These are phyloP conservation scores for Physcomitrium patens DNA, from an alignment of 225 moss, liverwort and hornwort species.

Conservation along the genomic window DNA sequence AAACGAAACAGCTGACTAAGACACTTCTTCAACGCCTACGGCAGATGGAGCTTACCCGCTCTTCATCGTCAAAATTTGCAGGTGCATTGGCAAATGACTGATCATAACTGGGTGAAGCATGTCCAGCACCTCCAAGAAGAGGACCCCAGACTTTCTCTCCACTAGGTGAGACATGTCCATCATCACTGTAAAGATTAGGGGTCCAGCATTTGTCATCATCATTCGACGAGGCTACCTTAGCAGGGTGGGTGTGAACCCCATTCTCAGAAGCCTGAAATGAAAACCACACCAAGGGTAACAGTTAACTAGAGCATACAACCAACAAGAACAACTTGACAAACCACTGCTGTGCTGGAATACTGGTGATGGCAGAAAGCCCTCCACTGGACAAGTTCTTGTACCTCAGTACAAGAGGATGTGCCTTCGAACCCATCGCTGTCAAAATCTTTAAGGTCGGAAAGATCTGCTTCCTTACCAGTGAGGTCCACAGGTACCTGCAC, in stretches of 20 bases:
- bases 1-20: background rate
- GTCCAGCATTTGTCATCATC: constrained; percentile 64
- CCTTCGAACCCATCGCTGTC: constrained; percentile 56
- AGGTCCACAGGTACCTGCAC: constrained; percentile 74
- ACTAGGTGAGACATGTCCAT: constrained; percentile 51
- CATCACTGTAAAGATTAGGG: constrained; percentile 37
- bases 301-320: background rate
- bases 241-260: constrained; percentile 51
- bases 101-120: constrained; percentile 56
- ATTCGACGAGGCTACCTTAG: constrained; percentile 53
- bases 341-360: background rate
- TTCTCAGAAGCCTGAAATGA: constrained; percentile 40
- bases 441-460: constrained; percentile 63
- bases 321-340: background rate
- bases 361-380: background rate
- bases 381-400: constrained; percentile 20
- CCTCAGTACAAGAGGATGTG: constrained; percentile 62
- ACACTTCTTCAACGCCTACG: background rate
- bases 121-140: constrained; percentile 48
- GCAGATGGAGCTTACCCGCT: constrained; percentile 58
- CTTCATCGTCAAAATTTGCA: constrained; percentile 71
- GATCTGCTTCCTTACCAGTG: constrained; percentile 61
- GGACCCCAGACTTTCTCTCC: constrained; percentile 33
- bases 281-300: background rate
- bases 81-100: constrained; percentile 74